Conservation (phyloP, 208 protist species). For the Acanthamoeba lenticulata region DNA sequence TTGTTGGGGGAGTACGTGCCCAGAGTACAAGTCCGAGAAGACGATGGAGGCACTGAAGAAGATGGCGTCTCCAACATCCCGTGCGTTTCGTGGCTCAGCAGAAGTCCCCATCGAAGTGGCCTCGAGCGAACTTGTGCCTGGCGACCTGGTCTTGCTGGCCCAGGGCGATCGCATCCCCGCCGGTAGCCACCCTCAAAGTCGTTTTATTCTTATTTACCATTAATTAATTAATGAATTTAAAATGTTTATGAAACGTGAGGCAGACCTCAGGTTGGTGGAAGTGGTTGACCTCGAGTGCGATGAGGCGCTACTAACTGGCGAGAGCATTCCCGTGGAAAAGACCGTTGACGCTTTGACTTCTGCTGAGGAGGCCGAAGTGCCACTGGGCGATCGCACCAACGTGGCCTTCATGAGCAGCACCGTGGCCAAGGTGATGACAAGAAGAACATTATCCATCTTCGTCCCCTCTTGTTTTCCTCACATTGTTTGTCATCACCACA, state of each 20-base stretch:
- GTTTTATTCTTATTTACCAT: neutral
- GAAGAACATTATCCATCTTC: neutral
- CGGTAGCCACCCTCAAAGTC: neutral
- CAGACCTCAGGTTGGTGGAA: constrained; percentile 92
- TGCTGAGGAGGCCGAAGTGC: neutral
- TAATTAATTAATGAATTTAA: neutral
- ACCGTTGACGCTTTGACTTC: neutral
- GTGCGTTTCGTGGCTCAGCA: constrained; percentile 67
- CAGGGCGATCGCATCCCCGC: constrained; percentile 95
- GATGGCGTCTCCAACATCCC: constrained; percentile 76
- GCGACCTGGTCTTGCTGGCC: constrained; percentile 93
- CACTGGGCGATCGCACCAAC: neutral
- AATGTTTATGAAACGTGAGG: no score
- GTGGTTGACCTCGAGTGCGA: constrained; percentile 82
- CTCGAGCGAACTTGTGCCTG: constrained; percentile 90
- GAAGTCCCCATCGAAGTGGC: constrained; percentile 39
- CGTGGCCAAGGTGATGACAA: neutral
- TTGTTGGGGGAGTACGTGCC: neutral
- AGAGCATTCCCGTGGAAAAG: constrained; percentile 87
- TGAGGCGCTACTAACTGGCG: constrained; percentile 94
- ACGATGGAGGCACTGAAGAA: constrained; percentile 79
- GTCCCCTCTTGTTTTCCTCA: neutral
- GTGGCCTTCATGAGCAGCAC: constrained; percentile 66
- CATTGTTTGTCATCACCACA: neutral
- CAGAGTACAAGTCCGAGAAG: constrained; percentile 82